Base-by-base conservation (phyloP, 2,329 filamentous ascomycete species). In the Aspergillus pseudoviridinutans region DNA sequence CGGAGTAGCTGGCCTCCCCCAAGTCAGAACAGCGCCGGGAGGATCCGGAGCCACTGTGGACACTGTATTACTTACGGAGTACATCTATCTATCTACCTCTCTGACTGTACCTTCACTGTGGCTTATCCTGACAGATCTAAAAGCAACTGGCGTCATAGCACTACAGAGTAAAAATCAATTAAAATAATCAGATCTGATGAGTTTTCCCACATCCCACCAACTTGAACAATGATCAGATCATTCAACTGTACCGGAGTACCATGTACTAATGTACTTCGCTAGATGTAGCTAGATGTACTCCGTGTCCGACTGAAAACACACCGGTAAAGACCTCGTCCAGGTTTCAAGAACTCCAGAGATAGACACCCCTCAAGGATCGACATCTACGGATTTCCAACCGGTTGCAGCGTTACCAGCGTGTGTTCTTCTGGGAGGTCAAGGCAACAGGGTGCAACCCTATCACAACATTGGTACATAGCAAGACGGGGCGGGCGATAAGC, bases 401-500 rank as follows among this genome's bases (percentile, higher is more conserved):
- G 44, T 24, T 25, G 44, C 22, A 47, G 22, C 22, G 44, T 47
- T 47, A 7, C 24, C 44, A 4, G 44, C 32, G 32, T 38, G 5
- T 17, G 44, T 3, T 12, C 44, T 42, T 27, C 44, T 25, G 28
- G 32, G 29, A 50, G 51, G 50, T 52, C 49, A 51, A 50, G 44
- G 51, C 25, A 25, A 3, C 24, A 22, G 24, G 41, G n/a, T 24
- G 47, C 32, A 57, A 56, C 51, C 57, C 27, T 53, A 46, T 52
- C 28, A 32, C 41, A 44, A n/a, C 41, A 22, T 44, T 4, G 28
- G 28, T 29, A 29, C 28, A 29, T 12, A 22, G 49, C 25, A n/a
- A 52, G 46, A 56, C 50, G 46, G 58, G 59, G 59, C 61, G 59
- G 10, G 58, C 61, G 59, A 63, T 49, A 61, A 56, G 51, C 54